Percentiles rank a stretch among this genome's conserved stretches.
Evolutionary conservation across 192 early-diverging fungal genomes (phyloP).

Genomic region (Umbelopsis vinacea): DNA sequence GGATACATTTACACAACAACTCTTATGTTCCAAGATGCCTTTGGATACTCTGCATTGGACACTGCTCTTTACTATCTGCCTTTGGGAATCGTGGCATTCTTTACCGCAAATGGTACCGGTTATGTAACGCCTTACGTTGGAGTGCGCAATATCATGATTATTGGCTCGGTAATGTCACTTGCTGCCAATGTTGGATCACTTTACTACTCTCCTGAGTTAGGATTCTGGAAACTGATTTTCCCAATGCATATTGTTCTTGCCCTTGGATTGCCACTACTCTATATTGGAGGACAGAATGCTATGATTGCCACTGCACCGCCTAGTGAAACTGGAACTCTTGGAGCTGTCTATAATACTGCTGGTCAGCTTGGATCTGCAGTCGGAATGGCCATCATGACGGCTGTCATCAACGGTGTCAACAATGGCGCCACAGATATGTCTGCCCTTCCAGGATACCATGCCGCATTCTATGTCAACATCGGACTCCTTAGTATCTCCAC

Average conservation of each 20-base stretch:
- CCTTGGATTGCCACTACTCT: constrained; percentile 43
- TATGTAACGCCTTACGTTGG: constrained; percentile 47
- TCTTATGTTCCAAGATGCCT: constrained; percentile 55
- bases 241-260: constrained; percentile 43
- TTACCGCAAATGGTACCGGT: constrained; percentile 42
- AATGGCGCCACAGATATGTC: constrained; percentile 21
- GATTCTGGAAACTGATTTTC: constrained; percentile 43
- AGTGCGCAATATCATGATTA: constrained; percentile 32
- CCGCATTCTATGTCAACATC: constrained; percentile 30
- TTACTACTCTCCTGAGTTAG: constrained; percentile 25
- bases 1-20: constrained; percentile 52
- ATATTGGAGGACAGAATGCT: constrained; percentile 35
- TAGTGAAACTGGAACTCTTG: constrained; percentile 37
- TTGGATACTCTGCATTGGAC: constrained; percentile 45
- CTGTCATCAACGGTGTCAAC: constrained; percentile 41
- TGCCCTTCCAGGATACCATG: constrained; percentile 35
- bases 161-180: constrained; percentile 35
- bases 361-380: constrained; percentile 48
- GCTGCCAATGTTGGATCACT: constrained; percentile 38
- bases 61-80: constrained; percentile 54
- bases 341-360: constrained; percentile 45
- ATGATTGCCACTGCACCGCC: constrained; percentile 42
- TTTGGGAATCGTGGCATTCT: constrained; percentile 39
- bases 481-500: background rate
- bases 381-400: constrained; percentile 47